Conservation (phyloP, 2,329 filamentous ascomycete genomes). For the Lachnellula suecica region DNA sequence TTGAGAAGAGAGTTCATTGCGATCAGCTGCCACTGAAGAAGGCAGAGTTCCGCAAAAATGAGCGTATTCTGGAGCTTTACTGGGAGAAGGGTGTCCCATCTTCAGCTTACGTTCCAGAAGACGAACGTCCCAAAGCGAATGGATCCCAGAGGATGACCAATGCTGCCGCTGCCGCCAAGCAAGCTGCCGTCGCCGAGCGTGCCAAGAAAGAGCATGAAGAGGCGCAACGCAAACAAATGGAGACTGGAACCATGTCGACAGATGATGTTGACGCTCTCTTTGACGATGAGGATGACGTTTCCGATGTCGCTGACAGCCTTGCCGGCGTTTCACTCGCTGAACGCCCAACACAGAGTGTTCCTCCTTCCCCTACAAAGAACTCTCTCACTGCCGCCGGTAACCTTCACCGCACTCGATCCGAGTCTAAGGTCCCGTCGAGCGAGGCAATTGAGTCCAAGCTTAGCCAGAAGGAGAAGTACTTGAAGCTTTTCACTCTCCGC, state of each 20-base stretch:
- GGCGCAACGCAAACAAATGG: constrained; percentile 86
- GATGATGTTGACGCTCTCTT: constrained; percentile 95
- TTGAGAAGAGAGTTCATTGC: constrained; percentile 98
- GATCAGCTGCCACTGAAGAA: constrained; percentile 98
- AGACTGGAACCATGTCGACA: constrained; percentile 90
- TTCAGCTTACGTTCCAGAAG: constrained; percentile 92
- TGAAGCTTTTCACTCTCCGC: constrained; percentile 83
- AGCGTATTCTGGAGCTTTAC: constrained; percentile 91
- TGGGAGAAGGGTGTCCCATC: constrained; percentile 99
- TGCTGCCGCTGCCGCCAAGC: constrained; percentile 72
- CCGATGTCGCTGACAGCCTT: constrained; percentile 87
- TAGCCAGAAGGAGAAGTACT: constrained; percentile 94
- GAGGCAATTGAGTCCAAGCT: constrained; percentile 78
- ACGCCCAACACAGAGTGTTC: constrained; percentile 91
- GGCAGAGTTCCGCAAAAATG: constrained; percentile 98
- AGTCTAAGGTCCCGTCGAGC: constrained; percentile 80
- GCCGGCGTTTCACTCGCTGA: constrained; percentile 87
- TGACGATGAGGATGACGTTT: constrained; percentile 80
- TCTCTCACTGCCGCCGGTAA: constrained; percentile 62
- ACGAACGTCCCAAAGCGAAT: constrained; percentile 86
- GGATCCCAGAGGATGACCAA: constrained; percentile 72
- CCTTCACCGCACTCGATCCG: constrained; percentile 86
- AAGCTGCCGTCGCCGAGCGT: constrained; percentile 80
- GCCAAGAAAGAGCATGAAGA: constrained; percentile 86
- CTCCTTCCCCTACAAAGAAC: constrained; percentile 82